Evolutionary conservation across 345 rosid genomes (phyloP).

Genomic region (Mangifera indica): DNA sequence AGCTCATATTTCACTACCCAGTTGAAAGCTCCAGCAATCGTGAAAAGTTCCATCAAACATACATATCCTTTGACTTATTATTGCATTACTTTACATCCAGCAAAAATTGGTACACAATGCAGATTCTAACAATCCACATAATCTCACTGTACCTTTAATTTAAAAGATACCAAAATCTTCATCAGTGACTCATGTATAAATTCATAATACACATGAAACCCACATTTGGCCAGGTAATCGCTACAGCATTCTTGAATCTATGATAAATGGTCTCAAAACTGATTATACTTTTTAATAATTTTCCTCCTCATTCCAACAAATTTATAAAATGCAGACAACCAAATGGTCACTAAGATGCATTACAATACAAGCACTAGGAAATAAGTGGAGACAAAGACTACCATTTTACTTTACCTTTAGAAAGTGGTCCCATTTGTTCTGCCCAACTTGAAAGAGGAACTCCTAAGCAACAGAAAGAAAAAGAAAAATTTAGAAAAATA

Average conservation of each 20-base stretch:
- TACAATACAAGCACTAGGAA: neutral
- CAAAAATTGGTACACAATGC: too few relatives aligned
- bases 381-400: neutral
- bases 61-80: neutral
- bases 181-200: neutral
- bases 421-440: neutral
- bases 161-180: too few relatives aligned
- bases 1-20: too few relatives aligned
- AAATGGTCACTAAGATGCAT: neutral
- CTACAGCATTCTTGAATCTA: neutral
- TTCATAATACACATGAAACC: neutral
- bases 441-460: conserved; percentile 8
- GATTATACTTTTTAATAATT: neutral
- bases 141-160: too few relatives aligned
- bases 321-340: neutral
- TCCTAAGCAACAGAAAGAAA: neutral
- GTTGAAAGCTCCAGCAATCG: too few relatives aligned
- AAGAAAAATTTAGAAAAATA: neutral
- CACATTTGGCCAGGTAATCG: neutral
- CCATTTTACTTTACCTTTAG: conserved; percentile 8
- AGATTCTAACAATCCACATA: too few relatives aligned
- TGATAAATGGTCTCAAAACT: neutral
- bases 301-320: neutral
- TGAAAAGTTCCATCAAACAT: neutral
- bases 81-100: neutral